These are phyloP conservation scores for Bipolaris cookei DNA, from an alignment of 2,329 filamentous ascomycete species.

Conservation along the genomic window DNA sequence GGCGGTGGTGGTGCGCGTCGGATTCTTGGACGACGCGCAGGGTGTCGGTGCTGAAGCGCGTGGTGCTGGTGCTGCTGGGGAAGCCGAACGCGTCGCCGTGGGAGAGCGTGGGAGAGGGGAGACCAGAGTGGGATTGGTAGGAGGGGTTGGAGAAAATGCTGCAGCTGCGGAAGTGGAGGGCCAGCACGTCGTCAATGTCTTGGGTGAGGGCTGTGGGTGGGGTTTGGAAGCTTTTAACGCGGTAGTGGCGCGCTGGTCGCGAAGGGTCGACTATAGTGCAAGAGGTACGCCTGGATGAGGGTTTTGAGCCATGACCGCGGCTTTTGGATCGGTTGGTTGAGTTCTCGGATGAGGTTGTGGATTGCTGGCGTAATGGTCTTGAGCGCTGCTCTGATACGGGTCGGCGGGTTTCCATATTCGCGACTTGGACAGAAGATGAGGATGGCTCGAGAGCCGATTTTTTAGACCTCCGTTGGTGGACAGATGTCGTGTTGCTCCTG, in stretches of 20 bases:
- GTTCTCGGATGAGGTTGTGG: conserved; percentile 38
- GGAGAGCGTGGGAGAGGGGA: conserved; percentile 33
- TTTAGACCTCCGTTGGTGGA: conserved; percentile 25
- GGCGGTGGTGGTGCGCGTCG: conserved; percentile 19
- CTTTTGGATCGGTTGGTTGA: conserved; percentile 38
- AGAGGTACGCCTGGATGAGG: conserved; percentile 46
- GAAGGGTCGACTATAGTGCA: conserved; percentile 45
- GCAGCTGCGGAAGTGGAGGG: conserved; percentile 49
- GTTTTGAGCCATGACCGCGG: conserved; percentile 39
- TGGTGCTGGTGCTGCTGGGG: conserved; percentile 10
- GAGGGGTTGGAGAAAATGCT: conserved; percentile 43
- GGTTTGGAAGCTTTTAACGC: conserved; percentile 44
- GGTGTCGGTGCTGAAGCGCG: conserved; percentile 30
- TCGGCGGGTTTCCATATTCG: conserved; percentile 22
- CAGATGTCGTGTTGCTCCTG: conserved; percentile 35
- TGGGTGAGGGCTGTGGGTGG: conserved; percentile 30
- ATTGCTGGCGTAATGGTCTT: conserved; percentile 33
- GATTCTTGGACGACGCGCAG: conserved; percentile 18
- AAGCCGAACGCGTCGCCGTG: conserved; percentile 19
- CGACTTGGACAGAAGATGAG: conserved; percentile 4
- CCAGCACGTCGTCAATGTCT: conserved; percentile 49
- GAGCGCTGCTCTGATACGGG: conserved; percentile 38
- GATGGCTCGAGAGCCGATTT: conserved; percentile 14
- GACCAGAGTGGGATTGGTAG: conserved; percentile 32
- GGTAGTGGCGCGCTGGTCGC: conserved; percentile 44